Evolutionary conservation across 1,139 yeast species (phyloP).

Genomic region (Taiozyma sp.): DNA sequence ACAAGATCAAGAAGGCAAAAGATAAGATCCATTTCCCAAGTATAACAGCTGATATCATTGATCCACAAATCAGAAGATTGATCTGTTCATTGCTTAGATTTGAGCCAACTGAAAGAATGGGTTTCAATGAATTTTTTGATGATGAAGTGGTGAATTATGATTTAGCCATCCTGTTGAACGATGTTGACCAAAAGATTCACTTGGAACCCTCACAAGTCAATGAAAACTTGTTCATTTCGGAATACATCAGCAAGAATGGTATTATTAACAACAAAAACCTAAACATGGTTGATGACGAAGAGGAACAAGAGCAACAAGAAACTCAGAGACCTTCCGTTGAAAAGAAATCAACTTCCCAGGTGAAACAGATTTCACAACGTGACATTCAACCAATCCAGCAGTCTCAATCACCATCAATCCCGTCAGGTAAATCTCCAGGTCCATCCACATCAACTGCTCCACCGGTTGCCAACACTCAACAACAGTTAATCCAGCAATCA

Average conservation of each 20-base stretch:
- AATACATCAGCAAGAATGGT: slow-evolving; percentile 45
- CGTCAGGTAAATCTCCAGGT: slow-evolving; percentile 6
- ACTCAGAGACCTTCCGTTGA: not conserved
- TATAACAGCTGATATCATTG: slow-evolving; percentile 31
- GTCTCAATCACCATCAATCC: slow-evolving; percentile 2
- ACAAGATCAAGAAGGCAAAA: slow-evolving; percentile 75
- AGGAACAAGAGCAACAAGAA: slow-evolving; percentile 9
- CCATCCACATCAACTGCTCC: slow-evolving; percentile 1
- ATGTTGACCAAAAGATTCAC: slow-evolving; percentile 27
- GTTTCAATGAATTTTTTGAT: slow-evolving; percentile 80
- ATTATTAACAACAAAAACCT: slow-evolving; percentile 16
- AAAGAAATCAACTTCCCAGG: not conserved
- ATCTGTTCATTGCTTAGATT: slow-evolving; percentile 74
- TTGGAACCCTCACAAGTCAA: slow-evolving; percentile 67
- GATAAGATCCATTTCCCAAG: slow-evolving; percentile 72
- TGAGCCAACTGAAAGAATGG: slow-evolving; percentile 82
- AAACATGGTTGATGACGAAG: slow-evolving; percentile 16
- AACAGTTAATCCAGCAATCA: slow-evolving; percentile 6
- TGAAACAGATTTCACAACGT: slow-evolving; percentile 18
- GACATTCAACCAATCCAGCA: slow-evolving; percentile 20
- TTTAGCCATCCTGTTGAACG: slow-evolving; percentile 24
- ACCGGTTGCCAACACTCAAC: slow-evolving; percentile 1
- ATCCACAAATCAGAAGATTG: slow-evolving; percentile 54
- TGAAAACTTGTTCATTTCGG: slow-evolving; percentile 78
- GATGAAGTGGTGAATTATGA: slow-evolving; percentile 37